Evolutionary conservation across 768 basidiomycete species (phyloP).

Genomic region (Candolleomyces efflorescens): DNA sequence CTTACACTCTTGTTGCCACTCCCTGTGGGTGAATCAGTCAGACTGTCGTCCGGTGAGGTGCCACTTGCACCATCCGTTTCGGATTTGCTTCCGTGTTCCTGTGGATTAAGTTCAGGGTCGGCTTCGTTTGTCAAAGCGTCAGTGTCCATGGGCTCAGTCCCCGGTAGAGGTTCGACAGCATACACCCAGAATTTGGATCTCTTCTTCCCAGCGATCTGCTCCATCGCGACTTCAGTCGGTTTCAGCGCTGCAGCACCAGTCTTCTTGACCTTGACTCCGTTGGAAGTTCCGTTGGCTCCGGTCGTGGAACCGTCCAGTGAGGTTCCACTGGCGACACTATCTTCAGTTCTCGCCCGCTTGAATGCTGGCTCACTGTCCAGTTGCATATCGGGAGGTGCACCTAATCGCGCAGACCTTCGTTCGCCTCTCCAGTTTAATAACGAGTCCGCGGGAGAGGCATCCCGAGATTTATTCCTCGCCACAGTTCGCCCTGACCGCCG

Average conservation of each 20-base stretch:
- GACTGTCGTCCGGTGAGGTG: slow-evolving; percentile 3
- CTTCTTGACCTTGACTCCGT: slow-evolving; percentile 42
- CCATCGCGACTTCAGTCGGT: slow-evolving; percentile 69
- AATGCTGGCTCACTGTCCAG: slow-evolving; percentile 45
- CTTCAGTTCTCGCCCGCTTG: slow-evolving; percentile 77
- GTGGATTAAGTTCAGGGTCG: background rate
- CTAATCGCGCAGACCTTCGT: slow-evolving; percentile 65
- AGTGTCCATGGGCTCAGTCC: slow-evolving; percentile 8
- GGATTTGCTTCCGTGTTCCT: background rate
- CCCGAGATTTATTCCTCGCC: slow-evolving; percentile 46
- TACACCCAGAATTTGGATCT: slow-evolving; percentile 88
- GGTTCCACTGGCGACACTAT: slow-evolving; percentile 58
- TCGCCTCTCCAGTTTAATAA: slow-evolving; percentile 69
- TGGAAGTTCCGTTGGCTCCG: slow-evolving; percentile 26
- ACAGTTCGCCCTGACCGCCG: slow-evolving; percentile 54
- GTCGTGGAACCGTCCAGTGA: slow-evolving; percentile 39
- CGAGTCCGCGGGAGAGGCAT: slow-evolving; percentile 43
- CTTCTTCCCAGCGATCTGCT: slow-evolving; percentile 75
- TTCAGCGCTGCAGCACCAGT: slow-evolving; percentile 65
- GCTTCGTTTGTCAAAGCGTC: slow-evolving; percentile 4
- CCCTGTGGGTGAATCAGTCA: background rate
- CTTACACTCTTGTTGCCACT: slow-evolving; percentile 12
- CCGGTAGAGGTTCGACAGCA: slow-evolving; percentile 68
- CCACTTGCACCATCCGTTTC: background rate
- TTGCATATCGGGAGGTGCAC: slow-evolving; percentile 47